phyloP scores from a whole-genome alignment of 2,329 filamentous ascomycete genomes.

The Monilinia laxa region DNA sequence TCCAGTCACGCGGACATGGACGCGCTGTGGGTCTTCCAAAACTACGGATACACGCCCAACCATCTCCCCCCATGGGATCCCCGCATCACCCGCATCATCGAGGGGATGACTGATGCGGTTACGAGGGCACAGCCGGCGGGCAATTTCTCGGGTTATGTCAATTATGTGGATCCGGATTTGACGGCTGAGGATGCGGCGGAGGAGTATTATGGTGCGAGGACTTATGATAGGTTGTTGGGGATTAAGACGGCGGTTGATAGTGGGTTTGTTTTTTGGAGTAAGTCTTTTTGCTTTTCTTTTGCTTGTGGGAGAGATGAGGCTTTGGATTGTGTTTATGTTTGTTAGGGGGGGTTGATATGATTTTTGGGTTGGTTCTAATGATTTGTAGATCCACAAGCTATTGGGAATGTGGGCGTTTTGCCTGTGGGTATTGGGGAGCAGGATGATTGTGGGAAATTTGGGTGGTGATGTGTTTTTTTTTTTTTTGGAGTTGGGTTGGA shows the following conservation, averaged over 20 bases:
- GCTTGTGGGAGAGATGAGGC: neutral
- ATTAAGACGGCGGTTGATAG: constrained; percentile 33
- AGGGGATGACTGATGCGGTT: constrained; percentile 30
- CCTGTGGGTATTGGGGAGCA: neutral
- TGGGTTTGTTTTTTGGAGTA: constrained; percentile 31
- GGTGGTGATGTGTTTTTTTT: neutral
- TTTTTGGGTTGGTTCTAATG: neutral
- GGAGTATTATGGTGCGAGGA: constrained; percentile 33
- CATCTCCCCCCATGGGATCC: constrained; percentile 26
- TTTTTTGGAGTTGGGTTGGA: neutral
- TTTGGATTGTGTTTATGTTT: no score
- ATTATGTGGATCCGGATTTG: constrained; percentile 35
- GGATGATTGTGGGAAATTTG: neutral
- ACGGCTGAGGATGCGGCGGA: constrained; percentile 23
- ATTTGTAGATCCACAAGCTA: constrained; percentile 17
- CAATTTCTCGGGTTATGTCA: constrained; percentile 34
- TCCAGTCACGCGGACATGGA: constrained; percentile 30
- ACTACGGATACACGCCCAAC: constrained; percentile 27
- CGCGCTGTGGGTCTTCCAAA: constrained; percentile 32
- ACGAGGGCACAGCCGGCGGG: constrained; percentile 32
- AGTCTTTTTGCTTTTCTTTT: neutral
- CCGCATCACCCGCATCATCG: constrained; percentile 23
- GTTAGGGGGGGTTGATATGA: neutral
- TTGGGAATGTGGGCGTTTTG: constrained; percentile 26
- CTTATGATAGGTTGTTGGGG: constrained; percentile 30